Percentiles rank a stretch among this genome's conserved stretches.
These are phyloP conservation scores for Lactuca sativa DNA, from an alignment of 129 eudicot species.

Conservation along the genomic window DNA sequence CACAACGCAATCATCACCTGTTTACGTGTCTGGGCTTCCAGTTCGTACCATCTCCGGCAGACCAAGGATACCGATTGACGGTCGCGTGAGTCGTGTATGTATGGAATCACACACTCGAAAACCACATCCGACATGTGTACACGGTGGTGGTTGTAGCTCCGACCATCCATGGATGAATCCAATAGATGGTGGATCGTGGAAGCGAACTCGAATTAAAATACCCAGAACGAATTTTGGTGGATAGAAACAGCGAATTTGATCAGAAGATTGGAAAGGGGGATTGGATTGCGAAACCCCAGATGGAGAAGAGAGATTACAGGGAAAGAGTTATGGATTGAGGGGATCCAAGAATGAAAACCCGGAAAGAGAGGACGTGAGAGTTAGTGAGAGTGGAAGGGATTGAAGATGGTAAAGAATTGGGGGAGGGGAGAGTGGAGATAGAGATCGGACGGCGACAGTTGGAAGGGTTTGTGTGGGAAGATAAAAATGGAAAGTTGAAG, in stretches of 20 bases:
- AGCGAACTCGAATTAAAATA: no score
- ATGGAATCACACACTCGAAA: constrained; percentile 58
- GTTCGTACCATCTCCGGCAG: constrained; percentile 56
- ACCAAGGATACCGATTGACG: constrained; percentile 60
- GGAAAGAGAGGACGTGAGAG: no score
- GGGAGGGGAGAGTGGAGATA: background rate
- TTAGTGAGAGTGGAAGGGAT: background rate
- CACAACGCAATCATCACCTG: constrained; percentile 63
- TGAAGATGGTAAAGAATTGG: background rate
- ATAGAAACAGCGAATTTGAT: no score
- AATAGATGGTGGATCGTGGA: background rate
- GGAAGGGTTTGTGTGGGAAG: constrained; percentile 21
- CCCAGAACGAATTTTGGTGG: no score
- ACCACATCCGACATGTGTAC: constrained; percentile 40
- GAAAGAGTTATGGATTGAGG: no score
- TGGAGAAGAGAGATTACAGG: no score
- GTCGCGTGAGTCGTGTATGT: constrained; percentile 58
- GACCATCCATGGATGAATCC: constrained; percentile 28
- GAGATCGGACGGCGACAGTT: constrained; percentile 27
- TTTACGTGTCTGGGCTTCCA: constrained; percentile 61
- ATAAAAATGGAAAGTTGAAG: constrained; percentile 18
- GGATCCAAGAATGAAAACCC: no score
- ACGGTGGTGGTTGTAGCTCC: constrained; percentile 6
- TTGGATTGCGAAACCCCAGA: no score
- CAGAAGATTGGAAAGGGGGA: no score